Base-by-base conservation (phyloP, 2,329 filamentous ascomycete species). In the Pseudogymnoascus sp. region DNA sequence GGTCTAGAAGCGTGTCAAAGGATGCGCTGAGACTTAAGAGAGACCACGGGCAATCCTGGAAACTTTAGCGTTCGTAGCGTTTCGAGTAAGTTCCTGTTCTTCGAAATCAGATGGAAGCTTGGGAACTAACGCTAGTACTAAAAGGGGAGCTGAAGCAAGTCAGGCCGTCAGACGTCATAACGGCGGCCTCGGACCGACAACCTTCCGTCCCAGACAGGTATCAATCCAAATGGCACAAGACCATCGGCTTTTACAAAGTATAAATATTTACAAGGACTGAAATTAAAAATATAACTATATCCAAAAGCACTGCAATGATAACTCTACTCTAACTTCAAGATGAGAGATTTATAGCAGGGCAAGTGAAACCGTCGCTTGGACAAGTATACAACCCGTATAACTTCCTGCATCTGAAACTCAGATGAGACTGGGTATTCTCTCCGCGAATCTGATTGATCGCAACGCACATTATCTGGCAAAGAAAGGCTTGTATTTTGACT, bases 31-130 rank as follows among this genome's bases (percentile, higher is more conserved):
- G 50, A 56, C 50, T 56, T 56, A 56, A 33, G 19, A 56, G 50
- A 56, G n/a, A 19, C 50, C 46, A 56, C 46, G 46, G 33, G 14
- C 26, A 56, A 56, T 56, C 46, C 46, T 56, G 46, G 46, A 56
- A 56, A 33, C 46, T 56, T 56, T 56, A 56, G 46, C 46, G 46
- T 56, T 56, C 46, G 46, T 56, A 56, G 46, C 46, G 46, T 56
- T 56, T 56, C 46, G 46, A 56, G 46, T 56, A 33, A 56, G 50
- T 56, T 56, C 50, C 50, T 56, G 50, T 33, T 56, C 50, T 56
- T 56, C 50, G 50, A 56, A 56, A 56, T 56, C 50, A 56, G 50
- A 56, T 28, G 50, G 50, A 22, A 56, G 50, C 28, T 56, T 56
- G 50, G 28, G 28, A 56, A 33, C 50, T 56, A 28, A 22, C 50